phyloP scores from a whole-genome alignment of 495 filamentous ascomycete species.

The Schizothecium vesticola region DNA sequence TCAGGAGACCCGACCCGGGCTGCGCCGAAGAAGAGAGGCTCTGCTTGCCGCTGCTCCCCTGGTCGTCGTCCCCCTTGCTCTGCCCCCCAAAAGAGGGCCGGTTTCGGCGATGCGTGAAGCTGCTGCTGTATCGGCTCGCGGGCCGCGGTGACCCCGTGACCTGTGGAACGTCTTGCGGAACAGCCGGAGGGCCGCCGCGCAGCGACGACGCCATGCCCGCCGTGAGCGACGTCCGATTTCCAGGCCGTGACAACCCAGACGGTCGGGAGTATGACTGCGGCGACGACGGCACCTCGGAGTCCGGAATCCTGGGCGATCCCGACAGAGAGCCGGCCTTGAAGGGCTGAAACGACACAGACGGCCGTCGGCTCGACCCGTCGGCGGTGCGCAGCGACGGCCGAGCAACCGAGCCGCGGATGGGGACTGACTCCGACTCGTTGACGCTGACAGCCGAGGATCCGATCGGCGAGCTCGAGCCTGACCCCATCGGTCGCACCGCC shows the following conservation, averaged over 20 bases:
- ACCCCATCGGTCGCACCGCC: slow-evolving; percentile 53
- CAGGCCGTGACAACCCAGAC: slow-evolving; percentile 54
- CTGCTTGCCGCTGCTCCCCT: slow-evolving; percentile 78
- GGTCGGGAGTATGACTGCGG: slow-evolving; percentile 53
- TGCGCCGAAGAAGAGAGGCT: slow-evolving; percentile 81
- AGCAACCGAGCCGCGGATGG: slow-evolving; percentile 32
- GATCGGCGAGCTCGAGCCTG: slow-evolving; percentile 57
- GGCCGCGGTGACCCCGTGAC: slow-evolving; percentile 31
- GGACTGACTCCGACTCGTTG: slow-evolving; percentile 40
- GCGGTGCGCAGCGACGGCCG: slow-evolving; percentile 43
- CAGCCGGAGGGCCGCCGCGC: slow-evolving; percentile 48
- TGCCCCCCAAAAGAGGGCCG: slow-evolving; percentile 67
- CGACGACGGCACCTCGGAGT: slow-evolving; percentile 46
- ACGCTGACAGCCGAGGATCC: slow-evolving; percentile 54
- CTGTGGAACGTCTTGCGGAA: slow-evolving; percentile 46
- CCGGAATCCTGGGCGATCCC: slow-evolving; percentile 61
- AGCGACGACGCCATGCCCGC: slow-evolving; percentile 61
- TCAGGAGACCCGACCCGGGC: slow-evolving; percentile 76
- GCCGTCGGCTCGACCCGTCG: slow-evolving; percentile 45
- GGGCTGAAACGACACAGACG: slow-evolving; percentile 84
- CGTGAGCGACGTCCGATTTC: slow-evolving; percentile 61
- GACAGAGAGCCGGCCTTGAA: slow-evolving; percentile 95
- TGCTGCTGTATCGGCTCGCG: slow-evolving; percentile 76
- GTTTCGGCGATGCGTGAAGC: slow-evolving; percentile 61
- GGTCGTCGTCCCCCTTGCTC: slow-evolving; percentile 75